These are phyloP conservation scores for Yamadazyma triangularis DNA, from an alignment of 1,139 yeast species.

Conservation along the genomic window DNA sequence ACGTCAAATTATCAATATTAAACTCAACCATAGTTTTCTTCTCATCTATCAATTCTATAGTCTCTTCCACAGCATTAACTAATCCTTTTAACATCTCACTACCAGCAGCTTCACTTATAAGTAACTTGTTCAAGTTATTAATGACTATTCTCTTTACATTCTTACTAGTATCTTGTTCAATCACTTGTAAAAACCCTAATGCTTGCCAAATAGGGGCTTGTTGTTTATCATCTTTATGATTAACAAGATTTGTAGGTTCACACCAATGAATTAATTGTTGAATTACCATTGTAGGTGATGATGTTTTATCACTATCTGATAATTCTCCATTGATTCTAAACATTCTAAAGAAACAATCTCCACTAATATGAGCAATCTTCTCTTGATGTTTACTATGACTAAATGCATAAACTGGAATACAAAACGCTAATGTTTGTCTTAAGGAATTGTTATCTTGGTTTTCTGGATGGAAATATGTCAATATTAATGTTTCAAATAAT, in stretches of 20 bases:
- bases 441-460: conserved; percentile 62
- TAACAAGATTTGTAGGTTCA: conserved; percentile 69
- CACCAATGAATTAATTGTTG: conserved; percentile 86
- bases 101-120: conserved; percentile 26
- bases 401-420: conserved; percentile 86
- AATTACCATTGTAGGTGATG: conserved; percentile 47
- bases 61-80: conserved; percentile 30
- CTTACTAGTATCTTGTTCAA: conserved; percentile 50
- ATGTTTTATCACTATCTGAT: conserved; percentile 1
- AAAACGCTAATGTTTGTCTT: conserved; percentile 79
- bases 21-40: conserved; percentile 23
- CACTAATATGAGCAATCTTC: conserved; percentile 58
- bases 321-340: conserved; percentile 30
- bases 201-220: conserved; percentile 45
- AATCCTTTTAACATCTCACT: conserved; percentile 29
- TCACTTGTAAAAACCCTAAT: conserved; percentile 48
- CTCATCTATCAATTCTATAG: conserved; percentile 22
- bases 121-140: conserved; percentile 47
- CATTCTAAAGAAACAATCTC: conserved; percentile 63
- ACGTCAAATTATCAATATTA: conserved; percentile 39
- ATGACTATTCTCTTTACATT: conserved; percentile 54
- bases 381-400: conserved; percentile 74
- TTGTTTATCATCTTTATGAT: conserved; percentile 32
- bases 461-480: conserved; percentile 71
- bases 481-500: conserved; percentile 64